These are phyloP conservation scores for Tuctoria greenei DNA, from an alignment of 176 grass and related monocot genomes.

Conservation along the genomic window DNA sequence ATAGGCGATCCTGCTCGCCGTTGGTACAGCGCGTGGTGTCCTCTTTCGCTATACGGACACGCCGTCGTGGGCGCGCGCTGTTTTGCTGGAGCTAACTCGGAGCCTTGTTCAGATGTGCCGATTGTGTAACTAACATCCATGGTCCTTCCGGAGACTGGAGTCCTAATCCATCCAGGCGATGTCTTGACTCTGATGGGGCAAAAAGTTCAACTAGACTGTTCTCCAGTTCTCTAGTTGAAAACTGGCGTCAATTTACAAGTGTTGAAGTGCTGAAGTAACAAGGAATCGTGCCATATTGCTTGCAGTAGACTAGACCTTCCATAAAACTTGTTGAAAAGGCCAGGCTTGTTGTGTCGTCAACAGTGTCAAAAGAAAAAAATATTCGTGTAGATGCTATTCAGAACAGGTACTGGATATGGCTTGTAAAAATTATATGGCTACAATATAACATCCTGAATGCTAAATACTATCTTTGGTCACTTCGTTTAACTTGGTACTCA, in stretches of 20 bases:
- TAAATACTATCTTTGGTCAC: neutral
- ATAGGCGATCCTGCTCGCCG: neutral
- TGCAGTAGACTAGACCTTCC: neutral
- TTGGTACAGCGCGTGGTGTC: neutral
- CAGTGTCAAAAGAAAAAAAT: neutral
- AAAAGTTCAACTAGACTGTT: neutral
- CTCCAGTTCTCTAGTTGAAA: neutral
- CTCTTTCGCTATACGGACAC: neutral
- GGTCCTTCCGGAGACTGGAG: neutral
- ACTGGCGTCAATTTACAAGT: neutral
- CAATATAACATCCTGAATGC: neutral
- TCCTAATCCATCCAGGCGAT: neutral
- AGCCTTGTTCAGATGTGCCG: neutral
- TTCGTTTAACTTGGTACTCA: neutral
- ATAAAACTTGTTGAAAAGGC: neutral
- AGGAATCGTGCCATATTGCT: neutral
- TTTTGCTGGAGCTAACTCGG: neutral
- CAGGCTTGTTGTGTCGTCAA: neutral
- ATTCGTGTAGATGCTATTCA: neutral
- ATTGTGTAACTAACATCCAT: neutral
- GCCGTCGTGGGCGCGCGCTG: neutral
- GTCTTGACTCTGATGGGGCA: neutral
- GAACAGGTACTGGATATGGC: neutral
- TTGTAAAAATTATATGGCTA: neutral
- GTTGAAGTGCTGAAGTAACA: neutral